Base-by-base conservation (phyloP, 495 filamentous ascomycete species). In the Penicillium longicatenatum region DNA sequence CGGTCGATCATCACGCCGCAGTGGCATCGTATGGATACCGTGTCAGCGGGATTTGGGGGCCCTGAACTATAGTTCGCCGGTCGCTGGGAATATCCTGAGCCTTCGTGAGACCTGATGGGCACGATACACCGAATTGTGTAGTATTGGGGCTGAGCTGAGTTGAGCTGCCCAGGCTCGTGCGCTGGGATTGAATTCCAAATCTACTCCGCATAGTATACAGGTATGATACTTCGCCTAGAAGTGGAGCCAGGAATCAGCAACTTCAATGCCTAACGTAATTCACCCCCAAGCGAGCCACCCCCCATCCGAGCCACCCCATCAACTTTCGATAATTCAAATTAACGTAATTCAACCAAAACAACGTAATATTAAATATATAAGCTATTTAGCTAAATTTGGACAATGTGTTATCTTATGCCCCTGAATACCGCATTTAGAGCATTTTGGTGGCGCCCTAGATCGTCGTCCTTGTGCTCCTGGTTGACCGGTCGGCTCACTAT, bases 1-100 rank as follows among this genome's bases (percentile, higher is more conserved):
- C 50, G 50, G 56, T 48, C 56, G 56, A 58, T 58, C 56, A 51
- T 41, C 48, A 24, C 31, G 37, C 14, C 17, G 33, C 3, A 6
- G 10, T 42, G 19, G 4, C 8, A 20, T 46, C 39, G 14, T 30
- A 16, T 39, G 37, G 37, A 39, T 17, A 39, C 6, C 31, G 19
- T 21, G 6, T 43, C 22, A 22, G 30, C 49, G 30, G 49, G n/a
- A 37, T 16, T 39, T 39, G 49, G 31, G 14, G 17, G 30, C 19
- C 30, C 22, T 51, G 49, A 35, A 37, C 45, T n/a, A 31, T 48
- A 48, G 45, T 48, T 48, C 45, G 24, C 24, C 12, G 17, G 20
- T 39, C 37, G 14, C 16, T n/a, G 37, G 16, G 37, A 39, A 5
- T 14, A 39, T 17, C 26, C 9, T 39, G 35, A 39, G 6, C 45